phyloP scores from a whole-genome alignment of 1,284 basidiomycete species.

The Heterobasidion annosum region DNA sequence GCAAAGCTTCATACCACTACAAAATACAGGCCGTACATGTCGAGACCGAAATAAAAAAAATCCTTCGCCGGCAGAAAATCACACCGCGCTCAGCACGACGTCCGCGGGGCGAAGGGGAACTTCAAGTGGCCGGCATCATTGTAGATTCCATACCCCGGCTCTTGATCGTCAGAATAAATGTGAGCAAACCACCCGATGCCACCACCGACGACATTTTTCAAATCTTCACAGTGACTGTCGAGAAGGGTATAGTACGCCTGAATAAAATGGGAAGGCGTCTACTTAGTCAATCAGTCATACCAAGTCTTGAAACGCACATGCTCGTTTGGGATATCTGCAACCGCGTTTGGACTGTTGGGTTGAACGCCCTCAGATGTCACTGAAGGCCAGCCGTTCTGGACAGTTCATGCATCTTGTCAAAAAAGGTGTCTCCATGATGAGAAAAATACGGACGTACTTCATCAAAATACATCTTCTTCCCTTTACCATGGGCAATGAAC shows the following conservation, averaged over 20 bases:
- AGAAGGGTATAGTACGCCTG: conserved; percentile 58
- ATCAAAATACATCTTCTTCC: conserved; percentile 67
- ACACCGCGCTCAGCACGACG: conserved; percentile 17
- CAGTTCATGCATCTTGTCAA: not conserved
- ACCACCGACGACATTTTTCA: conserved; percentile 49
- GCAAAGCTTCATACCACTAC: too few species aligned
- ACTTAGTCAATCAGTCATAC: too few species aligned
- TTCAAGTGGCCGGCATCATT: conserved; percentile 35
- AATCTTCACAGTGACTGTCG: conserved; percentile 50
- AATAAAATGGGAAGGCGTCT: conserved; percentile 4
- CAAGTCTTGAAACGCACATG: conserved; percentile 25
- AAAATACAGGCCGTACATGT: too few species aligned
- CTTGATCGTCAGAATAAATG: conserved; percentile 58
- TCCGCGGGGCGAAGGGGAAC: conserved; percentile 38
- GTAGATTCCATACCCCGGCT: conserved; percentile 63
- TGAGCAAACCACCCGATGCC: conserved; percentile 77
- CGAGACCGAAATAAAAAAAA: not conserved
- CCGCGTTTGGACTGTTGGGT: conserved; percentile 43
- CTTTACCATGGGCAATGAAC: conserved; percentile 48
- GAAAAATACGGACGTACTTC: conserved; percentile 31
- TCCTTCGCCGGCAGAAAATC: not conserved
- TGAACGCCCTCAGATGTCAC: conserved; percentile 46
- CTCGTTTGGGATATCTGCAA: conserved; percentile 51
- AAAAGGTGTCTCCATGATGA: not conserved
- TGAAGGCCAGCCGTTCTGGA: conserved; percentile 69